phyloP scores from a whole-genome alignment of 1,284 basidiomycete genomes.

The Mycosarcoma maydis region DNA sequence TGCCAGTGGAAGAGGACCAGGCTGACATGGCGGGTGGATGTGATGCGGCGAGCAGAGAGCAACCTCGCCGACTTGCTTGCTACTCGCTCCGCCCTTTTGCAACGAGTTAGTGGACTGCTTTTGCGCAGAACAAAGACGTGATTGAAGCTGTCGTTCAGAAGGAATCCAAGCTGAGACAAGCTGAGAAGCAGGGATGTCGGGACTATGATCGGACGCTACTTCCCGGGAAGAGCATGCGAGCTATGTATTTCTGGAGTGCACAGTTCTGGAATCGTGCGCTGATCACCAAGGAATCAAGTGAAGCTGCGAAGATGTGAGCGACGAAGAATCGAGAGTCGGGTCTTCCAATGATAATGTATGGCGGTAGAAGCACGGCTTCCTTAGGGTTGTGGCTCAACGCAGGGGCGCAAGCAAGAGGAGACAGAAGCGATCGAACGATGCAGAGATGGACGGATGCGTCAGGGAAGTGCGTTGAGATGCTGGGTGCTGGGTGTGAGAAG shows the following conservation, averaged over 20 bases:
- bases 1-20: slow-evolving; percentile 51
- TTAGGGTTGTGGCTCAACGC: no score
- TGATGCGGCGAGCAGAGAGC: slow-evolving; percentile 10
- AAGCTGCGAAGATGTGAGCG: no score
- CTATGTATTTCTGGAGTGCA: neutral
- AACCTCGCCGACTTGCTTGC: slow-evolving; percentile 3
- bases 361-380: no score
- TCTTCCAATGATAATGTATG: no score
- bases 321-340: no score
- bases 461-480: no score
- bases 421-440: no score
- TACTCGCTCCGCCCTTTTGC: slow-evolving; percentile 16
- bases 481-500: no score
- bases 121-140: slow-evolving; percentile 1
- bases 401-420: no score
- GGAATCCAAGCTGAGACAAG: neutral
- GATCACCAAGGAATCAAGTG: no score
- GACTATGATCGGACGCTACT: slow-evolving; percentile 4
- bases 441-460: no score
- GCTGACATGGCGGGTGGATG: slow-evolving; percentile 40
- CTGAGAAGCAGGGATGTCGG: neutral
- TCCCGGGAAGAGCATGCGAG: neutral
- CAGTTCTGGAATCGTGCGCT: neutral
- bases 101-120: neutral
- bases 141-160: neutral